Conservation (phyloP, 352 stramenopile species). For the Phytophthora pinifolia region DNA sequence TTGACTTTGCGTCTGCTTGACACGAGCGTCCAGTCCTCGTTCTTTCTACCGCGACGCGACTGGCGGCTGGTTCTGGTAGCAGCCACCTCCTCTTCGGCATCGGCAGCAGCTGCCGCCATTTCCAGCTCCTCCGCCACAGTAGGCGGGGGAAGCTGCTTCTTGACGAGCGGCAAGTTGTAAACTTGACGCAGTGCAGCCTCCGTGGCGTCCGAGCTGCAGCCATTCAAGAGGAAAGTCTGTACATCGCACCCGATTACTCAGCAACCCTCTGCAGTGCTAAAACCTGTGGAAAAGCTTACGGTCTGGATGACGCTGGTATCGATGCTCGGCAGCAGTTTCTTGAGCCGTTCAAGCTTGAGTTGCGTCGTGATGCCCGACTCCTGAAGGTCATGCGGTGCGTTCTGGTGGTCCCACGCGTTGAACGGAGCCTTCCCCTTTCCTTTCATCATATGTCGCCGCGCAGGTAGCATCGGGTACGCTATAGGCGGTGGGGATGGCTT, state of each 20-base stretch:
- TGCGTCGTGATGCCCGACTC: conserved; percentile 62
- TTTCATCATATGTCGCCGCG: conserved; percentile 9
- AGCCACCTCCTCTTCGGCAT: conserved; percentile 19
- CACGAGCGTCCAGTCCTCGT: conserved; percentile 47
- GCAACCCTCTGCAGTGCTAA: not conserved
- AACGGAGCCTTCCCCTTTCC: conserved; percentile 11
- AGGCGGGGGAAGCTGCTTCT: conserved; percentile 11
- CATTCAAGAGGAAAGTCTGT: conserved; percentile 73
- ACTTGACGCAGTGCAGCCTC: conserved; percentile 66
- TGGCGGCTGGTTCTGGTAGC: conserved; percentile 6
- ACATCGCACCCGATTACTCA: conserved; percentile 4
- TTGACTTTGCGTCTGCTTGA: conserved; percentile 56
- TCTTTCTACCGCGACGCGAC: not conserved
- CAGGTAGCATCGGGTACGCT: conserved; percentile 26
- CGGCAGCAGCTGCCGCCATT: conserved; percentile 19
- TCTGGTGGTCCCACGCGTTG: conserved; percentile 40
- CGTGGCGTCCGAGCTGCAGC: conserved; percentile 60
- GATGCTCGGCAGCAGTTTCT: conserved; percentile 55
- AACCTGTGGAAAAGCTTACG: conserved; percentile 22
- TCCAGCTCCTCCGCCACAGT: conserved; percentile 28
- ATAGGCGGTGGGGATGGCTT: conserved; percentile 30
- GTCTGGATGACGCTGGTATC: conserved; percentile 57
- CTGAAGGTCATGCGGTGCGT: conserved; percentile 15
- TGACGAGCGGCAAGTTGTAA: conserved; percentile 47
- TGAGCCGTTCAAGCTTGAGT: conserved; percentile 66